Percentiles rank a stretch among this genome's conserved stretches.
phyloP scores from a whole-genome alignment of 1,284 basidiomycete genomes.

The Wallemia mellicola region DNA sequence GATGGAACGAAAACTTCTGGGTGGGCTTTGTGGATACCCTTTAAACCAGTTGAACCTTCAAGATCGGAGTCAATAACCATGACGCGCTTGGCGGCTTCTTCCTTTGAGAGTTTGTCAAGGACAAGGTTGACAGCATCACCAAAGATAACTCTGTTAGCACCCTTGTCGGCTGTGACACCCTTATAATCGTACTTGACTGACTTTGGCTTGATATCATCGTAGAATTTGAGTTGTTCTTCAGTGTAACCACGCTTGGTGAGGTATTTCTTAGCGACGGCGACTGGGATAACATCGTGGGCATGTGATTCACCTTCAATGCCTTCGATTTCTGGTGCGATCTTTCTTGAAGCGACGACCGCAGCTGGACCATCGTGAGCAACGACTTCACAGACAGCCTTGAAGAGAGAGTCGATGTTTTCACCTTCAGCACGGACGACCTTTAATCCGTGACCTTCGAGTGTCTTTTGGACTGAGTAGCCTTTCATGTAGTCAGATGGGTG shows the following conservation, averaged over 20 bases:
- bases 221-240: conserved; percentile 24
- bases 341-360: conserved; percentile 15
- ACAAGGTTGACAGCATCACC: conserved; percentile 50
- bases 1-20: conserved; percentile 55
- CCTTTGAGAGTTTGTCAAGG: conserved; percentile 36
- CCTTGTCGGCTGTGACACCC: conserved; percentile 38
- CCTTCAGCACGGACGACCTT: conserved; percentile 39
- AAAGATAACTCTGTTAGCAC: conserved; percentile 47
- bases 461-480: conserved; percentile 37
- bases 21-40: conserved; percentile 54
- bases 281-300: conserved; percentile 51
- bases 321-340: conserved; percentile 17
- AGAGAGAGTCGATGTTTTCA: conserved; percentile 44
- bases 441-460: conserved; percentile 45
- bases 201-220: conserved; percentile 32
- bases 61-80: conserved; percentile 64
- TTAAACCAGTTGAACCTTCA: conserved; percentile 57
- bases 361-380: conserved; percentile 37
- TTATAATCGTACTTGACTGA: conserved; percentile 27
- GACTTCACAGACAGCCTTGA: conserved; percentile 28
- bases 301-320: conserved; percentile 45
- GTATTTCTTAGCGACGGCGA: conserved; percentile 42
- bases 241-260: conserved; percentile 32
- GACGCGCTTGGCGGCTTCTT: conserved; percentile 43
- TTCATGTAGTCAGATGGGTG: conserved; percentile 55